Evolutionary conservation across 345 rosid genomes (phyloP).

Genomic region (Eucalyptus pauciflora): DNA sequence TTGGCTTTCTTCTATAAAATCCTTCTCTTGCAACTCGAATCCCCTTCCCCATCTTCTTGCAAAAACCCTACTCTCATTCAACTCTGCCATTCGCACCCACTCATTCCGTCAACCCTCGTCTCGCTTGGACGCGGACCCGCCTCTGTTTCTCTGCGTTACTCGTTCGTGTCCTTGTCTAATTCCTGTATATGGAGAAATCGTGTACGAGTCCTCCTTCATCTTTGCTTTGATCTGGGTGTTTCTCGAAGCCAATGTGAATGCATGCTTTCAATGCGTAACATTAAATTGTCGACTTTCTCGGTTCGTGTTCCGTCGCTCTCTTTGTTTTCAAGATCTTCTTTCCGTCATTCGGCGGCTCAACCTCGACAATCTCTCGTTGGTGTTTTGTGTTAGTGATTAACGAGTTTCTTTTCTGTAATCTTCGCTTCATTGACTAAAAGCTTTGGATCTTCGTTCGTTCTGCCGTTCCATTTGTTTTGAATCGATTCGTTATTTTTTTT

Average conservation of each 20-base stretch:
- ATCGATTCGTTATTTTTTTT: background rate
- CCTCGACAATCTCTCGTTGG: background rate
- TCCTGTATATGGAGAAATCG: background rate
- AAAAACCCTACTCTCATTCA: background rate
- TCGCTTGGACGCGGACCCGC: background rate
- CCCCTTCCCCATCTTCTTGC: background rate
- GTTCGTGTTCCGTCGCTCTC: background rate
- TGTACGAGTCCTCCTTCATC: background rate
- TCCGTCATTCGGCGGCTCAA: background rate
- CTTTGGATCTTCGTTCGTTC: background rate
- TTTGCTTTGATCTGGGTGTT: background rate
- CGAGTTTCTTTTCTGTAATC: background rate
- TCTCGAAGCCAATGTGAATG: conserved; percentile 17
- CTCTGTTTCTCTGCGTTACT: background rate
- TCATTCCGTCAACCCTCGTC: background rate
- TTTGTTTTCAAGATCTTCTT: background rate
- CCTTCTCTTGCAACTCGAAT: background rate
- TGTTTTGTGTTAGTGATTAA: background rate
- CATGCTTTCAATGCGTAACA: background rate
- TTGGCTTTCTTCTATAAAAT: background rate
- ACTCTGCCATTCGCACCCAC: background rate
- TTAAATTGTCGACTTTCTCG: background rate
- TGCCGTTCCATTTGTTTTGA: background rate
- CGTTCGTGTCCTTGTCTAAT: background rate
- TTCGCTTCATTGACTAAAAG: background rate